A percentile compares a stretch with the other conserved stretches of the same genome.
phyloP scores from a whole-genome alignment of 176 grass and related monocot genomes.

The Tillandsia fasciculata region DNA sequence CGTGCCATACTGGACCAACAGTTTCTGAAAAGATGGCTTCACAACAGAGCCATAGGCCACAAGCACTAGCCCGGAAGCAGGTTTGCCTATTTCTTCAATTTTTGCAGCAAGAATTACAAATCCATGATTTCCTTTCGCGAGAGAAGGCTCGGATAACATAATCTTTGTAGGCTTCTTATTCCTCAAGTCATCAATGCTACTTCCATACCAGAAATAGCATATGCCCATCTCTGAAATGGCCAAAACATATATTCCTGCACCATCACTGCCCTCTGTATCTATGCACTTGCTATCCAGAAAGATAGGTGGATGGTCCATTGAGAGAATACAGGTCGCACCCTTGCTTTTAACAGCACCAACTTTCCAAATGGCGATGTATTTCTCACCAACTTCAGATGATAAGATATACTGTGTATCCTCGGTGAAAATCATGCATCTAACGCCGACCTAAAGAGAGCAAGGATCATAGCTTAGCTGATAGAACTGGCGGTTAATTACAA shows the following conservation, averaged over 20 bases:
- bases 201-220: conserved; percentile 84
- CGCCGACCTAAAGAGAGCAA: too few species aligned
- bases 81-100: conserved; percentile 48
- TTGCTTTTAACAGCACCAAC: too few species aligned
- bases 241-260: conserved; percentile 40
- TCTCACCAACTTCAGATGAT: too few species aligned
- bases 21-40: conserved; percentile 82
- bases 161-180: conserved; percentile 75
- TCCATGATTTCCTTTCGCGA: conserved; percentile 33
- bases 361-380: too few species aligned
- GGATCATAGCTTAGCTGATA: too few species aligned
- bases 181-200: conserved; percentile 40
- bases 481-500: neutral
- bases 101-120: conserved; percentile 64
- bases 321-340: too few species aligned
- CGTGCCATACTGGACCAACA: conserved; percentile 49
- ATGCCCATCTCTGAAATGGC: conserved; percentile 78
- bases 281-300: too few species aligned
- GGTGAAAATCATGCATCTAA: too few species aligned
- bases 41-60: conserved; percentile 77
- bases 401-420: too few species aligned
- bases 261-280: conserved; percentile 21
- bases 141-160: conserved; percentile 30
- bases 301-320: too few species aligned
- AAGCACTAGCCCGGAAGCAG: conserved; percentile 53